Evolutionary conservation across 768 basidiomycete genomes (phyloP).

Genomic region (Russula brevipes): DNA sequence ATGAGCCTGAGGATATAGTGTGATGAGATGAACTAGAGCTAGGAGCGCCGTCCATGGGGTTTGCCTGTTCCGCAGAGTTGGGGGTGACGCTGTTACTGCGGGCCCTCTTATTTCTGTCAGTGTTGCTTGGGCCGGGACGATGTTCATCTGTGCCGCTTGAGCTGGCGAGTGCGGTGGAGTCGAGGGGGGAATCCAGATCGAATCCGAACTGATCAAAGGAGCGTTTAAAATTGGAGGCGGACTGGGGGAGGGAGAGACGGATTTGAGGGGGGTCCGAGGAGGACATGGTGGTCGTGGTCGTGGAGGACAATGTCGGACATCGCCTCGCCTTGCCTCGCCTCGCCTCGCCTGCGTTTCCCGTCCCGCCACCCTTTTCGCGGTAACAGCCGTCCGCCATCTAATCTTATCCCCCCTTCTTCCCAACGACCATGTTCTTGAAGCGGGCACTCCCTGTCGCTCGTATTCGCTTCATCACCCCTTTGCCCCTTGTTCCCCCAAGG

Average conservation of each 20-base stretch:
- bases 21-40: conserved; percentile 16
- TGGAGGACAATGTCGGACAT: conserved; percentile 18
- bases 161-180: conserved; percentile 28
- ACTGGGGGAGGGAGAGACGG: conserved; percentile 46
- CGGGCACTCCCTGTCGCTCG: conserved; percentile 46
- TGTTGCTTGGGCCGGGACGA: conserved; percentile 21
- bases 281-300: conserved; percentile 27
- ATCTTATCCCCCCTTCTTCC: not conserved
- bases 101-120: conserved; percentile 24
- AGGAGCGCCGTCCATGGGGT: conserved; percentile 12
- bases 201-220: conserved; percentile 55
- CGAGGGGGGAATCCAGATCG: conserved; percentile 46
- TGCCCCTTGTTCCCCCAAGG: not conserved
- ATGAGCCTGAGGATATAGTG: conserved; percentile 3
- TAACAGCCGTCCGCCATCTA: conserved; percentile 2
- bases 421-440: conserved; percentile 33
- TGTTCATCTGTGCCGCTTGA: conserved; percentile 28
- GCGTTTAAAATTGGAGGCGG: conserved; percentile 53
- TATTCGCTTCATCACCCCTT: conserved; percentile 36
- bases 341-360: not conserved
- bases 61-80: conserved; percentile 12
- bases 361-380: not conserved
- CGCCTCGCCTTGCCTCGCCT: conserved; percentile 6
- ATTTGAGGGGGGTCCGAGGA: conserved; percentile 45
- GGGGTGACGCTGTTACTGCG: conserved; percentile 22